These are phyloP conservation scores for Climacium dendroides DNA, from an alignment of 225 moss, liverwort and hornwort species.

Conservation along the genomic window DNA sequence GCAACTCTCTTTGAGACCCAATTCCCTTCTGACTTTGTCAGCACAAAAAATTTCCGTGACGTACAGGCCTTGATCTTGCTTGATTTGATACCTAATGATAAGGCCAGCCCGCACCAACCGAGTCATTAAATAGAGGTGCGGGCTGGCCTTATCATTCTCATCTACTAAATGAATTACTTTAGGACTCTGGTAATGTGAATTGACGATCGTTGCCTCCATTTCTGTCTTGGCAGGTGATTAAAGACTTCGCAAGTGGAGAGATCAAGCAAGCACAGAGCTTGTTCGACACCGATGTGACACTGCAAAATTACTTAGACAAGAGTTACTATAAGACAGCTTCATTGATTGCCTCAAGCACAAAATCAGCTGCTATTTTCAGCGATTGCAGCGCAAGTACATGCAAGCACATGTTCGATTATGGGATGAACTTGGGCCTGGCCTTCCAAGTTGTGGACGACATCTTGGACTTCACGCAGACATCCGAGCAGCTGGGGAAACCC, in stretches of 20 bases:
- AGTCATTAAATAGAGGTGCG: no score
- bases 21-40: background rate
- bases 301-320: slow-evolving; percentile 83
- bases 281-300: slow-evolving; percentile 70
- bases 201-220: background rate
- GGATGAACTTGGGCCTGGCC: slow-evolving; percentile 76
- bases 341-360: slow-evolving; percentile 72
- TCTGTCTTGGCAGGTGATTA: slow-evolving; percentile 57
- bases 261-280: slow-evolving; percentile 87
- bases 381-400: slow-evolving; percentile 37
- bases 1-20: background rate
- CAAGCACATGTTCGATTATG: slow-evolving; percentile 78
- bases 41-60: background rate
- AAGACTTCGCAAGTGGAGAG: slow-evolving; percentile 91
- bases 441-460: slow-evolving; percentile 98
- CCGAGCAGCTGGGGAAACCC: slow-evolving; percentile 92
- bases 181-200: background rate
- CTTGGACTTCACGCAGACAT: slow-evolving; percentile 87
- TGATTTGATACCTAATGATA: no score
- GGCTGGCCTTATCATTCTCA: background rate
- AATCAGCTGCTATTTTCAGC: slow-evolving; percentile 86
- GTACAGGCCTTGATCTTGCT: background rate
- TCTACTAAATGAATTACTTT: background rate
- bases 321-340: slow-evolving; percentile 96
- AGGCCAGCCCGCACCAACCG: no score